Percentiles rank a stretch among this genome's conserved stretches.
Conservation (phyloP, 768 basidiomycete species). For the Mycena vulgaris region DNA sequence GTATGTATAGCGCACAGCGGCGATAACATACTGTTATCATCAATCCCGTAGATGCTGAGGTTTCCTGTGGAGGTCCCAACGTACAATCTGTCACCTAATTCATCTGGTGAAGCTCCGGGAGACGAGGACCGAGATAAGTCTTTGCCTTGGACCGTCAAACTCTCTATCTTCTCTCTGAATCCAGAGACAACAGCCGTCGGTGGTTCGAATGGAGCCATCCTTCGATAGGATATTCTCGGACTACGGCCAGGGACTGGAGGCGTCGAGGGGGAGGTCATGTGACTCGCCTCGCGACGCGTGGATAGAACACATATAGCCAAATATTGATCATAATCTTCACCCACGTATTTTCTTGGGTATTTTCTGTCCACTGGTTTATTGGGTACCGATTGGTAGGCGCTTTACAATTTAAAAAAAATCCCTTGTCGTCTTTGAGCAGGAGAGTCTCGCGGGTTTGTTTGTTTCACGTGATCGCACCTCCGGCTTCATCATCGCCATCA, state of each 20-base stretch:
- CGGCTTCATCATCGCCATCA: not conserved
- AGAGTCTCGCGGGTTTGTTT: too few species aligned
- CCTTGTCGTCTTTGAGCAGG: too few species aligned
- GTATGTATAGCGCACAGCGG: not conserved
- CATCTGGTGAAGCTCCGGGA: not conserved
- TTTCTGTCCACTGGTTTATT: too few species aligned
- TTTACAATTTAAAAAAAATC: too few species aligned
- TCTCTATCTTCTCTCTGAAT: slow-evolving; percentile 64
- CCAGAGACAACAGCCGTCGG: slow-evolving; percentile 52
- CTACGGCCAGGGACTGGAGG: not conserved
- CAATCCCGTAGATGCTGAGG: slow-evolving; percentile 66
- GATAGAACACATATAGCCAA: too few species aligned
- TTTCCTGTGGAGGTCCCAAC: slow-evolving; percentile 73
- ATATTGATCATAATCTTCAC: too few species aligned
- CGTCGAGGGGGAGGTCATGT: too few species aligned
- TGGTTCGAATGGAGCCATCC: slow-evolving; percentile 52
- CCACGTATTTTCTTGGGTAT: too few species aligned
- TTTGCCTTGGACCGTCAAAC: slow-evolving; percentile 59
- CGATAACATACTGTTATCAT: slow-evolving; percentile 41
- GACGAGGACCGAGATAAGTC: not conserved
- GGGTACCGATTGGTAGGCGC: too few species aligned
- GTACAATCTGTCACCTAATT: slow-evolving; percentile 72
- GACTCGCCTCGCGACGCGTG: too few species aligned
- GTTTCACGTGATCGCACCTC: too few species aligned
- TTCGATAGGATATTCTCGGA: not conserved